Evolutionary conservation across 2,329 filamentous ascomycete species (phyloP).

Genomic region (Penicillium aurantiogriseum): DNA sequence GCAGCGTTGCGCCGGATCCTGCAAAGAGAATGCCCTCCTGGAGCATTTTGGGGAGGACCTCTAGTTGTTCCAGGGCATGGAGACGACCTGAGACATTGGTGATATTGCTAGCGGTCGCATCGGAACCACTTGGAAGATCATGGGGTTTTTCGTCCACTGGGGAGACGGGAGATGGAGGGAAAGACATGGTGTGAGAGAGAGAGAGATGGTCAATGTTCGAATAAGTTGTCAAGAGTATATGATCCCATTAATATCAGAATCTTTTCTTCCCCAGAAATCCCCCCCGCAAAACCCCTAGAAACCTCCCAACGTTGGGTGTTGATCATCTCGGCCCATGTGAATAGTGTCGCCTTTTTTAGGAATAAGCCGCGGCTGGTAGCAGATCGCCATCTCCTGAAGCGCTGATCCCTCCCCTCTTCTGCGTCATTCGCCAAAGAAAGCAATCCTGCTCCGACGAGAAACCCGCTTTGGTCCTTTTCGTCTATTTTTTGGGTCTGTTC

Average conservation of each 20-base stretch:
- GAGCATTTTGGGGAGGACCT: conserved; percentile 37
- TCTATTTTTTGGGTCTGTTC: neutral
- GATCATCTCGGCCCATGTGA: conserved; percentile 22
- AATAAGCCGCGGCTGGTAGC: conserved; percentile 21
- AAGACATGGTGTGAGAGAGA: conserved; percentile 10
- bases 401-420: conserved; percentile 18
- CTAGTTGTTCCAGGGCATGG: conserved; percentile 33
- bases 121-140: neutral
- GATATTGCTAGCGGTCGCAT: conserved; percentile 2
- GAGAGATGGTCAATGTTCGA: neutral
- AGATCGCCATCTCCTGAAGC: conserved; percentile 22
- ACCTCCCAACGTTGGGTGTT: neutral
- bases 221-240: neutral
- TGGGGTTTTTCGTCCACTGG: conserved; percentile 18
- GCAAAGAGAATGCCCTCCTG: conserved; percentile 38
- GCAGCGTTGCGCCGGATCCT: conserved; percentile 34
- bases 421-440: conserved; percentile 16
- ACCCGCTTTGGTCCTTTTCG: neutral
- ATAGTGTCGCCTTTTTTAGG: conserved; percentile 8
- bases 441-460: conserved; percentile 19
- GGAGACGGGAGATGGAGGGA: conserved; percentile 19
- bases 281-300: conserved; percentile 14
- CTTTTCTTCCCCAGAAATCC: neutral
- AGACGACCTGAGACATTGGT: conserved; percentile 21
- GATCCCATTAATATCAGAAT: neutral